phyloP scores from a whole-genome alignment of 805 yeast genomes.

The Suhomyces tanzawaensis region DNA sequence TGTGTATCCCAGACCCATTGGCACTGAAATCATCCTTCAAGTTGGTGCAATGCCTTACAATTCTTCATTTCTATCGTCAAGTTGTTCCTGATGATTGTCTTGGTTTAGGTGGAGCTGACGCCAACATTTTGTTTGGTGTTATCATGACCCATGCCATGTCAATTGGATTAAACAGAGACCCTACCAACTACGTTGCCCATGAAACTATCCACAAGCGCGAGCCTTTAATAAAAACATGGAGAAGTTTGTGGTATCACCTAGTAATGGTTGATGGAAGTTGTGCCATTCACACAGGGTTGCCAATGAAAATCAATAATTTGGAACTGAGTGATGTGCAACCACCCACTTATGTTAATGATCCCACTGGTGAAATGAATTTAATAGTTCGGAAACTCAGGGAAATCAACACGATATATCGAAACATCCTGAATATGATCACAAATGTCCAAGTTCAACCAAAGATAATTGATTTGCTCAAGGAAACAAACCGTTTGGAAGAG shows the following conservation, averaged over 20 bases:
- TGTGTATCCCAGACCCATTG: conserved; percentile 34
- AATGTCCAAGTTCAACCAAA: conserved; percentile 30
- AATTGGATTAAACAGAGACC: conserved; percentile 42
- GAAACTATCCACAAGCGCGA: conserved; percentile 28
- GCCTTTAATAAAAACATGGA: conserved; percentile 30
- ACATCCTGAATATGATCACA: conserved; percentile 23
- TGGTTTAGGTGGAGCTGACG: conserved; percentile 40
- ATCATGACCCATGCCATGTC: conserved; percentile 38
- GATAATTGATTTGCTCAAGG: conserved; percentile 33
- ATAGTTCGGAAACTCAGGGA: conserved; percentile 11
- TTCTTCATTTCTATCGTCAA: conserved; percentile 32
- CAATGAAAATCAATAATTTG: conserved; percentile 24
- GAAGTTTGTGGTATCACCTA: conserved; percentile 36
- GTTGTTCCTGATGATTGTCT: conserved; percentile 43
- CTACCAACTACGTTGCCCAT: conserved; percentile 28
- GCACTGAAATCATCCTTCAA: conserved; percentile 32
- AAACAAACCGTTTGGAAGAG: conserved; percentile 36
- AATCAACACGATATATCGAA: conserved; percentile 29
- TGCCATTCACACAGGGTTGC: conserved; percentile 33
- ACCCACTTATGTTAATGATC: conserved; percentile 18
- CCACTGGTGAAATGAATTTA: conserved; percentile 16
- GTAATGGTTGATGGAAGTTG: conserved; percentile 27
- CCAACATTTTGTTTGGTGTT: conserved; percentile 36
- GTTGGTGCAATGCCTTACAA: conserved; percentile 33
- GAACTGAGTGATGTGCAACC: conserved; percentile 33